phyloP scores from a whole-genome alignment of 129 eudicot genomes.

The Helichrysum umbraculigerum region DNA sequence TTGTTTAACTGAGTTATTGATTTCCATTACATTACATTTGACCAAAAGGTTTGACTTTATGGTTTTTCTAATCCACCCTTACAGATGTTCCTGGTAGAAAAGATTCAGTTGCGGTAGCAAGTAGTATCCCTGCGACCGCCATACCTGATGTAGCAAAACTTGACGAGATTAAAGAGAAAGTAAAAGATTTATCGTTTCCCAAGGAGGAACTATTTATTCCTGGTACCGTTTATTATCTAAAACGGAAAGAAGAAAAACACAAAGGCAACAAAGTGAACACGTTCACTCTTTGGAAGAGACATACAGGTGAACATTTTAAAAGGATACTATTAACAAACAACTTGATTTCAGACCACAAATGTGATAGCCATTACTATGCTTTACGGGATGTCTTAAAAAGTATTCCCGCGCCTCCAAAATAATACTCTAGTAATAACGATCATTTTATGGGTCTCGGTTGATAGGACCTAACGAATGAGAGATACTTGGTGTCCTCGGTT shows the following conservation, averaged over 20 bases:
- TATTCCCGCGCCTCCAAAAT: constrained; percentile 47
- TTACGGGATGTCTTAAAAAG: constrained; percentile 86
- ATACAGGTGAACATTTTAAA: constrained; percentile 76
- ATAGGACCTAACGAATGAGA: constrained; percentile 15
- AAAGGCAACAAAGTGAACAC: constrained; percentile 29
- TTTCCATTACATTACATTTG: constrained; percentile 16
- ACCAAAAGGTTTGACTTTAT: constrained; percentile 7
- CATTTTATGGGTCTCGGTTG: neutral
- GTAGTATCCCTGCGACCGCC: constrained; percentile 26
- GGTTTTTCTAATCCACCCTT: constrained; percentile 19
- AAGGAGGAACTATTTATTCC: constrained; percentile 80
- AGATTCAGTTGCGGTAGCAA: constrained; percentile 39
- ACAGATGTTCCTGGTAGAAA: constrained; percentile 52
- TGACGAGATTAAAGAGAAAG: constrained; percentile 34
- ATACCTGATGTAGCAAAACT: constrained; percentile 23
- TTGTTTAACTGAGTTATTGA: neutral
- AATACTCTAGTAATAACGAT: constrained; percentile 5
- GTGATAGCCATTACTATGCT: constrained; percentile 87
- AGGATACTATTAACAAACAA: constrained; percentile 73
- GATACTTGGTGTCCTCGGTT: neutral
- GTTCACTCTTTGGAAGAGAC: constrained; percentile 78
- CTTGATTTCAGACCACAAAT: constrained; percentile 77
- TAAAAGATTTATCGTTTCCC: constrained; percentile 18
- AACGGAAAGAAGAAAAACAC: constrained; percentile 50
- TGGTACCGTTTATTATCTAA: constrained; percentile 69